Evolutionary conservation across 768 basidiomycete species (phyloP), one percentile per base, ranked within the genome.

Genomic region (Auricularia auricula-judae): DNA sequence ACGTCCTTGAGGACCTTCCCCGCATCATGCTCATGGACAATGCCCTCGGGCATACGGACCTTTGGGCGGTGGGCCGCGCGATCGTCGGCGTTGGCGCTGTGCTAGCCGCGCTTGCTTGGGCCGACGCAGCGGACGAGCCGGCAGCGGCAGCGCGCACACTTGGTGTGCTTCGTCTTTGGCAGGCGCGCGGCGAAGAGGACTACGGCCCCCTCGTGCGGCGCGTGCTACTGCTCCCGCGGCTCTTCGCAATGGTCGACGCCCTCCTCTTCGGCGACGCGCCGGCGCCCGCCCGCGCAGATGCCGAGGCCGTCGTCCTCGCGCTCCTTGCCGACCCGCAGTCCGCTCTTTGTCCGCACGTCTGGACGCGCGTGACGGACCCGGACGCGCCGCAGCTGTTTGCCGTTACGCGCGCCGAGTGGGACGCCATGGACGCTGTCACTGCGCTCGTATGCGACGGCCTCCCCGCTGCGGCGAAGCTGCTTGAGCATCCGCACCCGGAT

Each of bases 101-200:
- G 14, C 74, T 92, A 14, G 84, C 84, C 1, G 86, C 88, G 39
- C 86, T 86, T 70, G 86, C 88, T 3, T 93, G 89, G 87, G 83
- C 89, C 12, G 90, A 91, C 68, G 89, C 88, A 71, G 75, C 89
- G 21, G 86, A 86, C 0, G 82, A 85, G 63, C 80, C 83, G 64
- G 74, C 74, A 12, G 87, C 86, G 69, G 81, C 87, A 11, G 86
- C 88, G 68, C 81, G 85, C 59, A 78, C 82, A 1, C 74, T 91
- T 7, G 83, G 81, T 5, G 78, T 91, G 16, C 65, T 91, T 62
- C 79, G 81, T 4, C 64, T 88, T 29, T 89, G 86, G 87, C 86
- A 88, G 74, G 76, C 47, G 2, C 36, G 21, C n/a, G 33, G 10
- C 18, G 29, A 29, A 36, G 62, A 72, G 72, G 58, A 65, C 42